phyloP scores from a whole-genome alignment of 2,329 filamentous ascomycete species.

The Thielaviopsis ethacetica region DNA sequence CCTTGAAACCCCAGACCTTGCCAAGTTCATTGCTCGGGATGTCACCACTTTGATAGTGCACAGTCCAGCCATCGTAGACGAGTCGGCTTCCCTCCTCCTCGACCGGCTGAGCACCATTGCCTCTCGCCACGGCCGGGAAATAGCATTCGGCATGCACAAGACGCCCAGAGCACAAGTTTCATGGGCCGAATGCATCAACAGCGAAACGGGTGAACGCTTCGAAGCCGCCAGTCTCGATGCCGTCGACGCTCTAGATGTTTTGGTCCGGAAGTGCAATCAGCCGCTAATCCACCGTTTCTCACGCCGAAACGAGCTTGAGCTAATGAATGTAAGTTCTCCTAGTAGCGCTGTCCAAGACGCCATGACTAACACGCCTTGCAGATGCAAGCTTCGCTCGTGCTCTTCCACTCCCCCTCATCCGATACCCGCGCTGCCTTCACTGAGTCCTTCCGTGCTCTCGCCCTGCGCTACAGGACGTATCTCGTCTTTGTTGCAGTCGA shows the following conservation, averaged over 20 bases:
- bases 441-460: slow-evolving; percentile 22
- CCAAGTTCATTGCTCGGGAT: too few species aligned
- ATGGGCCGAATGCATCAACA: too few species aligned
- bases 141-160: too few species aligned
- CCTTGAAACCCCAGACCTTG: too few species aligned
- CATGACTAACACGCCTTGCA: background rate
- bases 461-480: slow-evolving; percentile 29
- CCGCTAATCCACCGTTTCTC: slow-evolving; percentile 29
- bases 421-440: slow-evolving; percentile 11
- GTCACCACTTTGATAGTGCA: too few species aligned
- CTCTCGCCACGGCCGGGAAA: too few species aligned
- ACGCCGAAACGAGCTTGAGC: slow-evolving; percentile 27
- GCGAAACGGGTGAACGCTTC: too few species aligned
- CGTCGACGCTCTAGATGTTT: background rate
- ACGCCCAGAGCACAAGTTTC: too few species aligned
- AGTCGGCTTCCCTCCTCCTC: too few species aligned
- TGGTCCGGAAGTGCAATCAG: background rate
- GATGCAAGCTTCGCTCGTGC: background rate
- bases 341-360: background rate
- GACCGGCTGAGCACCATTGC: too few species aligned
- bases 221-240: too few species aligned
- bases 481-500: slow-evolving; percentile 32
- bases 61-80: too few species aligned
- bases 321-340: slow-evolving; percentile 20
- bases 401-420: background rate